These are phyloP conservation scores for Komagataella pastoris DNA, from an alignment of 805 yeast species.

Conservation along the genomic window DNA sequence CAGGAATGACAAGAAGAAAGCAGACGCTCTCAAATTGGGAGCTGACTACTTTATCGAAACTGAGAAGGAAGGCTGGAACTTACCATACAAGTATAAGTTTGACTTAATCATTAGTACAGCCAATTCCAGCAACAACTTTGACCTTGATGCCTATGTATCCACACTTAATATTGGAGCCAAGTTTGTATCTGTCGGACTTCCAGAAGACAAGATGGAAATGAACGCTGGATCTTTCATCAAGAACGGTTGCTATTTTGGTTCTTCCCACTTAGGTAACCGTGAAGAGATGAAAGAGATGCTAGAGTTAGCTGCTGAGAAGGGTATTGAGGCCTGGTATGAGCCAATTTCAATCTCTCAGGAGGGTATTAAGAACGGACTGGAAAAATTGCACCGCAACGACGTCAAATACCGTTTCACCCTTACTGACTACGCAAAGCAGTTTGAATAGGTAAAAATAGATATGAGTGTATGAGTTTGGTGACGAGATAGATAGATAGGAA, in stretches of 20 bases:
- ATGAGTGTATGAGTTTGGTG: no score
- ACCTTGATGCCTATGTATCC: conserved; percentile 31
- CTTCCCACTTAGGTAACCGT: conserved; percentile 50
- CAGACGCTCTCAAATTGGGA: conserved; percentile 38
- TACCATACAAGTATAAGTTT: conserved; percentile 15
- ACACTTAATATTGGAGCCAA: conserved; percentile 43
- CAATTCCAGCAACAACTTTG: conserved; percentile 34
- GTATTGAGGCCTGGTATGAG: conserved; percentile 52
- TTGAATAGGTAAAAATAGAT: conserved; percentile 5
- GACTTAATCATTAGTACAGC: conserved; percentile 44
- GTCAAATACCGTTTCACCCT: conserved; percentile 55
- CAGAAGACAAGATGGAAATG: conserved; percentile 31
- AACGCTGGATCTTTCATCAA: conserved; percentile 26
- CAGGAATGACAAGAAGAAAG: conserved; percentile 33
- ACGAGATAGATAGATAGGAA: background rate
- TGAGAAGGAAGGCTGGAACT: conserved; percentile 21
- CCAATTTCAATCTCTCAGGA: conserved; percentile 37
- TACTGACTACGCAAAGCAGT: conserved; percentile 37
- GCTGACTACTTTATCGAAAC: conserved; percentile 45
- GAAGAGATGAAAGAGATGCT: conserved; percentile 55
- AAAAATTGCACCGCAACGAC: conserved; percentile 38
- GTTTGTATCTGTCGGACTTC: conserved; percentile 57
- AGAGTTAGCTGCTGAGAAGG: conserved; percentile 46
- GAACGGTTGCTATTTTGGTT: conserved; percentile 39
- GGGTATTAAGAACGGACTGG: conserved; percentile 41